Conservation (phyloP, 2,329 filamentous ascomycete species). For the Ceratocystis papillata region DNA sequence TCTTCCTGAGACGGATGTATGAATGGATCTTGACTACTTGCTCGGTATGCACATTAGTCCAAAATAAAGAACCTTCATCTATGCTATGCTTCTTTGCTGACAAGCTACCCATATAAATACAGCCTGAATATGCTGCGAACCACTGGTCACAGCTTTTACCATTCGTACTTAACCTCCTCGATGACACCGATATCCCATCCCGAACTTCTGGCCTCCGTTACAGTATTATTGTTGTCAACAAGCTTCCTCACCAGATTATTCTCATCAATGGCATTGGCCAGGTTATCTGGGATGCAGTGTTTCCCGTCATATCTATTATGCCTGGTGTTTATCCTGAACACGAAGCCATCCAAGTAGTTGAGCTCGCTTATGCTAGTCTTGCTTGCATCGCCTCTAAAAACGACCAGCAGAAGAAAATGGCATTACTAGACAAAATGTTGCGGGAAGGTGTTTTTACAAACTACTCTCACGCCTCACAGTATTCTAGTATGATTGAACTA, state of each 20-base stretch:
- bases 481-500: constrained; percentile 46
- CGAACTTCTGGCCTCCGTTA: constrained; percentile 47
- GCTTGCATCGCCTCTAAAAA: constrained; percentile 33
- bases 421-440: constrained; percentile 44
- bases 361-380: constrained; percentile 55
- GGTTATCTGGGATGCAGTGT: constrained; percentile 58
- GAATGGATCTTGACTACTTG: constrained; percentile 23
- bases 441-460: constrained; percentile 46
- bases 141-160: constrained; percentile 62
- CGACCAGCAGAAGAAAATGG: constrained; percentile 29
- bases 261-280: constrained; percentile 51
- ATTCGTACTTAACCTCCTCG: constrained; percentile 56
- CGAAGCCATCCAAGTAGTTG: constrained; percentile 56
- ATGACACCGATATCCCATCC: constrained; percentile 47
- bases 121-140: constrained; percentile 38
- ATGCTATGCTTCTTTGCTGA: not conserved
- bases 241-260: constrained; percentile 45
- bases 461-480: constrained; percentile 48
- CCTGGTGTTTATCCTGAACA: constrained; percentile 64
- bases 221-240: constrained; percentile 44
- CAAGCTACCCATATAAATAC: not conserved
- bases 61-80: not conserved
- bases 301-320: constrained; percentile 63
- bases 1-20: constrained; percentile 19
- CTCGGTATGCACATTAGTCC: constrained; percentile 10